Evolutionary conservation across 2,329 filamentous ascomycete species (phyloP).

Genomic region (Pseudogymnoascus sp.): DNA sequence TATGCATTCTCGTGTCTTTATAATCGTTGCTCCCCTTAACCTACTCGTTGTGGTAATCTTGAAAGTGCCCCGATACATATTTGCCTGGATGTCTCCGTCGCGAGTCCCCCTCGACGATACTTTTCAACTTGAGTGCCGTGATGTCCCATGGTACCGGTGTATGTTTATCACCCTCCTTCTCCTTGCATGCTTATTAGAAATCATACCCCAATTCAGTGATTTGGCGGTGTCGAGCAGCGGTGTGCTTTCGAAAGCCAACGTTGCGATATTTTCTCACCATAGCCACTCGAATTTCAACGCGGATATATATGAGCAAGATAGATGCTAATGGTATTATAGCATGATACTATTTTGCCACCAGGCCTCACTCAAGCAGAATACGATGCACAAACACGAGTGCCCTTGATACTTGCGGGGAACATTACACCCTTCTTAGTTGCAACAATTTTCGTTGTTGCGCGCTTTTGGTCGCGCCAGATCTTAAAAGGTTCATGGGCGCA

Average conservation of each 20-base stretch:
- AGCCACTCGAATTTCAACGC: not conserved
- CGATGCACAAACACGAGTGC: slow-evolving; percentile 11
- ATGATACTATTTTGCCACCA: not conserved
- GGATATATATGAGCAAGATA: not conserved
- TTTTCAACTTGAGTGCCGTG: not conserved
- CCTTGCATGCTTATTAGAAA: not conserved
- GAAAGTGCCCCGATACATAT: not conserved
- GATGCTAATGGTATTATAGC: not conserved
- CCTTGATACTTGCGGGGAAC: slow-evolving; percentile 11
- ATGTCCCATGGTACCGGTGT: not conserved
- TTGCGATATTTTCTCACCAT: not conserved
- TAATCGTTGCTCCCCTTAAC: not conserved
- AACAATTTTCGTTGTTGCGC: slow-evolving; percentile 15
- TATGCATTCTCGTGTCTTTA: not conserved
- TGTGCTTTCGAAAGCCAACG: not conserved
- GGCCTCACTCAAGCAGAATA: not conserved
- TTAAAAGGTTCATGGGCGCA: slow-evolving; percentile 13
- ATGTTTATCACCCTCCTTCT: not conserved
- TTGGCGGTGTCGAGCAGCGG: not conserved
- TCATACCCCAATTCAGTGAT: not conserved
- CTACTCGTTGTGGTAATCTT: not conserved
- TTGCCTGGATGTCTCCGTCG: slow-evolving; percentile 1
- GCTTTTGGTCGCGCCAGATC: slow-evolving; percentile 15
- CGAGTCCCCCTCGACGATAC: not conserved
- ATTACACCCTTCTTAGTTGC: slow-evolving; percentile 14